Base-by-base conservation (phyloP, 2,329 filamentous ascomycete species). In the Fusarium hostae region DNA sequence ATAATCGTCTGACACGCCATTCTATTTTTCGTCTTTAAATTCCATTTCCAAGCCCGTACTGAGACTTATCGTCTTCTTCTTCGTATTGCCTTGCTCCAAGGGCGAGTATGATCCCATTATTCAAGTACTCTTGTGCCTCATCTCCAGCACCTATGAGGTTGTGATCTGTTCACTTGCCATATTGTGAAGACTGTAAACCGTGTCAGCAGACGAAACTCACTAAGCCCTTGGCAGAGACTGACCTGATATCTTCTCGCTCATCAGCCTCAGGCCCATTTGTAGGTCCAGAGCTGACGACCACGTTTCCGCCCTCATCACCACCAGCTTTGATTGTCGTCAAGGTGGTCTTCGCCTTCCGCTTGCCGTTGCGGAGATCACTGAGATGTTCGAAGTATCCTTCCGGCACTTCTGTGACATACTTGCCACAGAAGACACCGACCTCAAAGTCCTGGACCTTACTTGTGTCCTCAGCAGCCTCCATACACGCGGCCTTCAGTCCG, bases 341-440 rank as follows among this genome's bases (percentile, higher is more conserved):
- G 26, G 56, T 32, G 15, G 40, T 57, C 55, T 74, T 73, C 16
- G 60, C 39, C 63, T 68, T 65, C 22, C 44, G 43, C 69, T 88
- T 91, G 80, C 93, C 90, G 50, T 91, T 92, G 58, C 93, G 87
- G 22, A 94, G 82, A 64, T 87, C 84, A 81, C 93, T 91, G 9
- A 97, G 85, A 76, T 94, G 93, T 72, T 93, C 89, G 74, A 98
- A 96, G 82, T 98, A 98, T 40, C 88, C 90, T 10, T 90, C 87
- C 2, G 91, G 88, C 3, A 98, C 92, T 0, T 90, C 89, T 0
- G 95, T 98, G 68, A 93, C 86, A 81, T 98, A 98, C 71, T 90
- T 89, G 48, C 95, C 95, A 78, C 91, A 94, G 84, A 98, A 98
- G 12, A 98, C 95, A 59, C 95, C 95, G 5, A 97, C 90, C 79